These are phyloP conservation scores for Linum lewisii DNA, from an alignment of 345 rosid genomes.

Conservation along the genomic window DNA sequence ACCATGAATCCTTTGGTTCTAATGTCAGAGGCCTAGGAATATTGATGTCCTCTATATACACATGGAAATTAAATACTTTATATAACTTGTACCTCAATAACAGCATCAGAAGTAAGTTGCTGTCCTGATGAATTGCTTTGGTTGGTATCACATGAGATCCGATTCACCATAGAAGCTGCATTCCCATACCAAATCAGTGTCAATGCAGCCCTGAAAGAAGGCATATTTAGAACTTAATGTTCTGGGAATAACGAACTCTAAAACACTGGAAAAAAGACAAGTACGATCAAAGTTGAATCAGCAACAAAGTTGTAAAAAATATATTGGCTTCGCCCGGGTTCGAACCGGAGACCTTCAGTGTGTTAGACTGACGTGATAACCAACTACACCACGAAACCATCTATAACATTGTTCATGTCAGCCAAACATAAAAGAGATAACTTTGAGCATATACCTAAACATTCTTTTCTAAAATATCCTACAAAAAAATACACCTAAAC, in stretches of 20 bases:
- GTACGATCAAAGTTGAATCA: too few relatives aligned
- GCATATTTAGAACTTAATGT: slow-evolving; percentile 14
- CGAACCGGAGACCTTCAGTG: slow-evolving; percentile 15
- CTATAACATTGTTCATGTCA: too few relatives aligned
- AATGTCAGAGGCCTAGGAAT: too few relatives aligned
- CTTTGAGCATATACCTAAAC: too few relatives aligned
- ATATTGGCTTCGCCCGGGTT: slow-evolving; percentile 12
- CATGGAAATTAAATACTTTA: slow-evolving; percentile 1
- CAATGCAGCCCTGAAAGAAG: slow-evolving; percentile 26
- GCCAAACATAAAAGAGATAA: too few relatives aligned
- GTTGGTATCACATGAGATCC: slow-evolving; percentile 50
- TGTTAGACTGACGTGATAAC: slow-evolving; percentile 14
- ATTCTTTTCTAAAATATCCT: too few relatives aligned
- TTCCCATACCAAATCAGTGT: slow-evolving; percentile 33
- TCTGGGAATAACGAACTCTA: neutral
- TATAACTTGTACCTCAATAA: slow-evolving; percentile 51
- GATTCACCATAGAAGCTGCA: slow-evolving; percentile 94
- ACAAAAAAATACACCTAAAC: too few relatives aligned
- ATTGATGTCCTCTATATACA: neutral
- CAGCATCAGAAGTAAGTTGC: slow-evolving; percentile 73
- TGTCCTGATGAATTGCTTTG: slow-evolving; percentile 33
- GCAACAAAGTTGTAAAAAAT: too few relatives aligned
- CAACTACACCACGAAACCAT: slow-evolving; percentile 14
- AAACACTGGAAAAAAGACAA: too few relatives aligned
- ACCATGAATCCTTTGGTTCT: neutral